A percentile compares a stretch with the other conserved stretches of the same genome.
Conservation (phyloP, 192 early-diverging fungal genomes). For the Entomortierella beljakovae region DNA sequence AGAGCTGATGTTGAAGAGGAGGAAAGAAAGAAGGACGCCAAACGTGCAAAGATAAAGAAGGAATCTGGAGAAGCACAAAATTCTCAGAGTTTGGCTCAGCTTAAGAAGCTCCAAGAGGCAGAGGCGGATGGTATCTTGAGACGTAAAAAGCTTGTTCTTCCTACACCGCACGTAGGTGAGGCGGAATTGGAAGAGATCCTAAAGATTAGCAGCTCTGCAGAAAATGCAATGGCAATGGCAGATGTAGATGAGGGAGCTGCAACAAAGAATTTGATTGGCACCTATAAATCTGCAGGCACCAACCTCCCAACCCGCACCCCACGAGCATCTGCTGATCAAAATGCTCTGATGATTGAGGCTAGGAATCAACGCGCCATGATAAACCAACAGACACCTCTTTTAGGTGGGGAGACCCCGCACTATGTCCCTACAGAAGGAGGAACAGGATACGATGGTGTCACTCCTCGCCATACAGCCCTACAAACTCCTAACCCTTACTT, state of each 20-base stretch:
- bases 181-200: conserved; percentile 83
- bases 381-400: conserved; percentile 83
- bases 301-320: conserved; percentile 75
- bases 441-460: conserved; percentile 71
- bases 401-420: conserved; percentile 75
- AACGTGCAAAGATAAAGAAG: conserved; percentile 71
- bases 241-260: conserved; percentile 65
- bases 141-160: conserved; percentile 83
- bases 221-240: conserved; percentile 79
- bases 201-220: conserved; percentile 81
- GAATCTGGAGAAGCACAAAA: conserved; percentile 58
- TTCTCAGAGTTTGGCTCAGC: conserved; percentile 54
- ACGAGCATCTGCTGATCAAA: conserved; percentile 57
- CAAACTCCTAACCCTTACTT: conserved; percentile 89
- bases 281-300: conserved; percentile 71
- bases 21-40: conserved; percentile 82
- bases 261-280: conserved; percentile 75
- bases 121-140: conserved; percentile 72
- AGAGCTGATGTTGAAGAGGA: conserved; percentile 87
- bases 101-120: conserved; percentile 72
- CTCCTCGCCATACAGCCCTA: conserved; percentile 63
- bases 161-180: conserved; percentile 92
- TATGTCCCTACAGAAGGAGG: conserved; percentile 51
- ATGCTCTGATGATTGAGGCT: conserved; percentile 83
- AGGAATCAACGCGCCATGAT: conserved; percentile 84